Percentiles rank a stretch among this genome's conserved stretches.
Conservation (phyloP, 345 rosid species). For the Viola odorata region DNA sequence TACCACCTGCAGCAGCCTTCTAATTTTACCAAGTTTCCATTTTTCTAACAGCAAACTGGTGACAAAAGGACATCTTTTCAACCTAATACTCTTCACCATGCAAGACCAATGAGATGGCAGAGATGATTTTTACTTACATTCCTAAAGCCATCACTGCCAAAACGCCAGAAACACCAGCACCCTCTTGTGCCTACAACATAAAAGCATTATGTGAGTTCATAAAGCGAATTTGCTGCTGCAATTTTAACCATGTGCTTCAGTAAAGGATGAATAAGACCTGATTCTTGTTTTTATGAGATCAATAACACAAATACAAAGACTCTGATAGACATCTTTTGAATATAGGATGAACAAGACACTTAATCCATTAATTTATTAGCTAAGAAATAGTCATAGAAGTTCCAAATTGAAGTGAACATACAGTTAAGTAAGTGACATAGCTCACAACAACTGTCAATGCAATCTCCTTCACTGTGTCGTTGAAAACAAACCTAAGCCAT, state of each 20-base stretch:
- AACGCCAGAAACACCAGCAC: conserved; percentile 81
- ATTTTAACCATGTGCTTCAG: too few species aligned
- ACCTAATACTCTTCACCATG: too few species aligned
- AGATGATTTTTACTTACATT: conserved; percentile 56
- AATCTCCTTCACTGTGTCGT: conserved; percentile 89
- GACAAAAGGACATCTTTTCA: too few species aligned
- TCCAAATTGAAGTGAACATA: conserved; percentile 32
- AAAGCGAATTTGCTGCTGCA: too few species aligned
- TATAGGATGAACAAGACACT: too few species aligned
- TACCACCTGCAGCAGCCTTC: too few species aligned
- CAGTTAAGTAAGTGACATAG: conserved; percentile 83
- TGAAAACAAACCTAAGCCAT: conserved; percentile 91
- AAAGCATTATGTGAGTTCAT: conserved; percentile 13
- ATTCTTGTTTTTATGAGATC: neutral
- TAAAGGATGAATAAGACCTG: too few species aligned
- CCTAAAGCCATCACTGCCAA: conserved; percentile 96
- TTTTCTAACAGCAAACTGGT: too few species aligned
- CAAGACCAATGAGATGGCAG: conserved; percentile 10
- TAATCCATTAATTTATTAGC: too few species aligned
- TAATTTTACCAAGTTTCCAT: too few species aligned
- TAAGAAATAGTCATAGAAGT: too few species aligned
- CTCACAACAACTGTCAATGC: conserved; percentile 86
- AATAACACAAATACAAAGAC: neutral
- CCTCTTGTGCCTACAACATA: conserved; percentile 79
- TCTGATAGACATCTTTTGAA: too few species aligned